Evolutionary conservation across 495 filamentous ascomycete species (phyloP).

Genomic region (Aspergillus panamensis): DNA sequence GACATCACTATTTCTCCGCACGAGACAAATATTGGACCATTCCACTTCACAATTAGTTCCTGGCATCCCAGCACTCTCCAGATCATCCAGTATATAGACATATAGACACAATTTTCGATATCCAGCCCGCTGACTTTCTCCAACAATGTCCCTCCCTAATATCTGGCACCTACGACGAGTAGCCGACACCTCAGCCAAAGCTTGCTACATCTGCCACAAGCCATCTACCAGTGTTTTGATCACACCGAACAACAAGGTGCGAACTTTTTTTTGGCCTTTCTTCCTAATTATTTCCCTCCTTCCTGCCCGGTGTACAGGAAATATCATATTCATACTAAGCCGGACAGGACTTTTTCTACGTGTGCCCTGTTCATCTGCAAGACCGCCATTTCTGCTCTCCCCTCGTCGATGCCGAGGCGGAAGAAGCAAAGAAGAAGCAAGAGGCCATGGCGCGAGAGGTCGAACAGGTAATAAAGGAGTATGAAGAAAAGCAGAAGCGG

Average conservation of each 20-base stretch:
- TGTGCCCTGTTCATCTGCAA: slow-evolving; percentile 79
- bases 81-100: neutral
- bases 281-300: too few relatives aligned
- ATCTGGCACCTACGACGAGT: slow-evolving; percentile 84
- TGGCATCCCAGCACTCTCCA: neutral
- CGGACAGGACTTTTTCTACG: slow-evolving; percentile 85
- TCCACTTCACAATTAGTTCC: neutral
- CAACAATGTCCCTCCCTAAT: slow-evolving; percentile 64
- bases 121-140: neutral
- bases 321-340: slow-evolving; percentile 2
- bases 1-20: slow-evolving; percentile 18
- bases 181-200: slow-evolving; percentile 73
- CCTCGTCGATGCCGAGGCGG: slow-evolving; percentile 71
- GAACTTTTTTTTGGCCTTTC: slow-evolving; percentile 5
- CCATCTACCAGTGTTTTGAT: slow-evolving; percentile 82
- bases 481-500: slow-evolving; percentile 40
- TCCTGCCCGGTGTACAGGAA: neutral
- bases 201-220: slow-evolving; percentile 90
- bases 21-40: slow-evolving; percentile 2
- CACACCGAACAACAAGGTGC: slow-evolving; percentile 83
- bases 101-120: slow-evolving; percentile 1
- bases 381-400: slow-evolving; percentile 79
- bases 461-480: slow-evolving; percentile 64
- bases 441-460: slow-evolving; percentile 68
- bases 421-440: slow-evolving; percentile 61